Evolutionary conservation across 2,329 filamentous ascomycete species (phyloP).

Genomic region (Fusarium nurragi): DNA sequence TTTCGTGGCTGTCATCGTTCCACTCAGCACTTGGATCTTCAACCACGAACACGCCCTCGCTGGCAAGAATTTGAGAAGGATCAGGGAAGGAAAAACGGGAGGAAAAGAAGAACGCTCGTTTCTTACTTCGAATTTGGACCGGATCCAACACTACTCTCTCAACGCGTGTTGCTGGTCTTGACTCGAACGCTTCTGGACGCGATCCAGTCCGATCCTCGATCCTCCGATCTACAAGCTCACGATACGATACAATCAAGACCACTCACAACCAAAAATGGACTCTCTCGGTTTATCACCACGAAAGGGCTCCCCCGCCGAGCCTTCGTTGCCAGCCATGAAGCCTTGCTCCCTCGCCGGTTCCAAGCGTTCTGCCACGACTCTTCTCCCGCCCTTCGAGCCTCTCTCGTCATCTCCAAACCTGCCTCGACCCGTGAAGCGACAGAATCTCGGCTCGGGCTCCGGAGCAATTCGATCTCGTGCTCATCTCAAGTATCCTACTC

Average conservation of each 20-base stretch:
- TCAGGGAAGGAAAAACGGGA: background rate
- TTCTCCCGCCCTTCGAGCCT: conserved; percentile 83
- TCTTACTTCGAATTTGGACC: background rate
- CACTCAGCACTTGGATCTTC: conserved; percentile 6
- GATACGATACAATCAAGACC: conserved; percentile 3
- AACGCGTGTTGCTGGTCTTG: conserved; percentile 18
- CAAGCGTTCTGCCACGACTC: conserved; percentile 71
- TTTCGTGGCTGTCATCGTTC: conserved; percentile 22
- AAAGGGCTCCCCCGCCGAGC: conserved; percentile 45
- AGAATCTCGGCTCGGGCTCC: conserved; percentile 52
- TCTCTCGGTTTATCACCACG: conserved; percentile 49
- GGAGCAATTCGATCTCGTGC: conserved; percentile 48
- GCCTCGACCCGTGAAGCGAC: conserved; percentile 75
- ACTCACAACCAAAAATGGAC: conserved; percentile 48
- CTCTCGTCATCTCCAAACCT: conserved; percentile 80
- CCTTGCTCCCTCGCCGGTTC: conserved; percentile 53
- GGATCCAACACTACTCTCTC: background rate
- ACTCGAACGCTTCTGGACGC: conserved; percentile 24
- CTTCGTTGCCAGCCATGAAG: conserved; percentile 47
- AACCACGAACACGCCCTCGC: conserved; percentile 1
- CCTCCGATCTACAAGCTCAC: background rate
- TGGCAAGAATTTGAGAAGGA: background rate
- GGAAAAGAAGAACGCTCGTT: background rate
- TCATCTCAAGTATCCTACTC: conserved; percentile 85
- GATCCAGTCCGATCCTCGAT: conserved; percentile 19